A percentile compares a stretch with the other conserved stretches of the same genome.
Evolutionary conservation across 768 basidiomycete genomes (phyloP).

Genomic region (Tephrocybe rancida): DNA sequence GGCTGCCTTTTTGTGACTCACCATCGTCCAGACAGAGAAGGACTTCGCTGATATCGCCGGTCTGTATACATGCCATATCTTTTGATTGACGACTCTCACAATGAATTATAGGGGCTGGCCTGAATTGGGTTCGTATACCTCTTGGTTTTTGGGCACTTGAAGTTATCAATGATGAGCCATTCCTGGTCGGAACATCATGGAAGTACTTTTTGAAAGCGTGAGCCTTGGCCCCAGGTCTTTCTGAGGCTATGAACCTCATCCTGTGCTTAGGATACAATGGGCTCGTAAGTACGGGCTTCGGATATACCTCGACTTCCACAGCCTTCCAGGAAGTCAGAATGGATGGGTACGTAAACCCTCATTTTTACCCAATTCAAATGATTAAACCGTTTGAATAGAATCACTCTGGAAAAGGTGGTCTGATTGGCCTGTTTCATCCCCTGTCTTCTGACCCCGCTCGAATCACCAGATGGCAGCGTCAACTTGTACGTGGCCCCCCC

Average conservation of each 20-base stretch:
- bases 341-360: constrained; percentile 34
- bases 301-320: constrained; percentile 79
- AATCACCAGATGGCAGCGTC: constrained; percentile 8
- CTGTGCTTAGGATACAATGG: constrained; percentile 74
- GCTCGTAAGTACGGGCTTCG: constrained; percentile 89
- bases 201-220: constrained; percentile 51
- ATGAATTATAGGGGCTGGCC: constrained; percentile 56
- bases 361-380: not conserved
- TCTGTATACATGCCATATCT: not conserved
- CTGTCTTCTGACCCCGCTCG: not conserved
- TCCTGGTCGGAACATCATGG: constrained; percentile 75
- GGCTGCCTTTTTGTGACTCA: no score
- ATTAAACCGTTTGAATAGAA: constrained; percentile 27
- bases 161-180: constrained; percentile 75
- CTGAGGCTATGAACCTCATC: constrained; percentile 17
- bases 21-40: constrained; percentile 71
- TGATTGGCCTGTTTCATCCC: not conserved
- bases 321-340: constrained; percentile 80
- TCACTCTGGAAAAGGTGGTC: constrained; percentile 34
- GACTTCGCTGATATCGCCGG: constrained; percentile 77
- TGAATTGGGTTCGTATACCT: constrained; percentile 84
- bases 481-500: constrained; percentile 12
- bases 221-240: constrained; percentile 6
- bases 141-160: constrained; percentile 89
- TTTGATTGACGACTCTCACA: constrained; percentile 40